Conservation (phyloP, 2,329 filamentous ascomycete genomes). For the Hymenotorrendiella dingleyae region DNA sequence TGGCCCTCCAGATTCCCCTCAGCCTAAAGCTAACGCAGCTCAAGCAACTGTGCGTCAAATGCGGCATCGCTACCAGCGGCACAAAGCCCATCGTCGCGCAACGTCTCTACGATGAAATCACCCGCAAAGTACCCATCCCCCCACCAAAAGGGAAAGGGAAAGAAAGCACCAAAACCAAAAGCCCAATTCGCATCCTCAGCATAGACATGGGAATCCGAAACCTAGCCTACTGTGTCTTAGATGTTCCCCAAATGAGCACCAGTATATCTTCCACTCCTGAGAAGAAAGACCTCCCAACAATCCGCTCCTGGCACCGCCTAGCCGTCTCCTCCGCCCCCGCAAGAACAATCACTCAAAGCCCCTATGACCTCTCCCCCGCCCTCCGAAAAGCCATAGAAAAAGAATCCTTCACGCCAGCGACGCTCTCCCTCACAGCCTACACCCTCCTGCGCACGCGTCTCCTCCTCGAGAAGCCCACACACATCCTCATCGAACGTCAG, state of each 20-base stretch:
- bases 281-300: background rate
- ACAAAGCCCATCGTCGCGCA: constrained; percentile 49
- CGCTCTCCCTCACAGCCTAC: constrained; percentile 51
- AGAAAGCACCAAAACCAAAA: background rate
- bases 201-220: constrained; percentile 84
- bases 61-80: constrained; percentile 53
- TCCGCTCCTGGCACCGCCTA: constrained; percentile 32
- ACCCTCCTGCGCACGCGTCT: constrained; percentile 42
- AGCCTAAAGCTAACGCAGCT: constrained; percentile 47
- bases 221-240: constrained; percentile 64
- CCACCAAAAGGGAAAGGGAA: constrained; percentile 3
- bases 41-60: constrained; percentile 53
- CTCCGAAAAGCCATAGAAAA: constrained; percentile 18
- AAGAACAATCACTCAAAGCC: background rate
- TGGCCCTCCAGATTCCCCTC: constrained; percentile 26
- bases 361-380: constrained; percentile 24
- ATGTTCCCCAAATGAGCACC: constrained; percentile 19
- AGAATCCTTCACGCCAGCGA: constrained; percentile 46
- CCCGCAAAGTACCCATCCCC: constrained; percentile 15
- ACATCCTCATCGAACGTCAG: constrained; percentile 63
- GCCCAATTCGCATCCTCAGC: constrained; percentile 52
- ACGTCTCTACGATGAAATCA: constrained; percentile 41
- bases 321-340: constrained; percentile 15
- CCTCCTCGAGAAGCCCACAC: constrained; percentile 50
- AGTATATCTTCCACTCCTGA: background rate